Base-by-base conservation (phyloP, 2,329 filamentous ascomycete species). In the Sclerotinia trifoliorum region DNA sequence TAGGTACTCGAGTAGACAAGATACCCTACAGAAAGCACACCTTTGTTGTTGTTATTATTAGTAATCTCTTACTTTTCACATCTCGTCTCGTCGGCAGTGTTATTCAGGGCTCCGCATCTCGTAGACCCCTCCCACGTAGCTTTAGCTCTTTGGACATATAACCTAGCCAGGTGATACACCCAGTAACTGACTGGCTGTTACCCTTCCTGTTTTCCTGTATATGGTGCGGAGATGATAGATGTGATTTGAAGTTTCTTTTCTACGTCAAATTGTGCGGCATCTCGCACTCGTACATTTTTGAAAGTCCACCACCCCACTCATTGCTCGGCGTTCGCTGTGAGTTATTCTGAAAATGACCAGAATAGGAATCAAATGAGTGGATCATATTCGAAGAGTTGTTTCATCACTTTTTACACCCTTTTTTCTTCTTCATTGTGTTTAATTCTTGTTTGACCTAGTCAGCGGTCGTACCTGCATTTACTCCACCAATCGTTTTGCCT, bases 391-490 rank as follows among this genome's bases (percentile, higher is more conserved):
- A 62, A 62, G 29, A 51, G 49, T 51, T 51, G 60, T 62, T 62
- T 62, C 46, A 51, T 62, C 60, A 15, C 39, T 62, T 61, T 61
- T n/a, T 48, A 11, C 21, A 15, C 24, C 15, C 5, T 55, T 48
- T 48, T 35, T 35, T 48, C 32, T 57, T 35, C 42, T n/a, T 57
- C 24, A 29, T 17, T 49, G 7, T 46, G 26, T 42, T 57, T 56
- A 13, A 49, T 35, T 35, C 24, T 11, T 10, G 17, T 54, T 26
- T 39, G 29, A 32, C 46, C 42, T 65, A 44, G 44, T 66, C 54
- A 29, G 48, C 32, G 42, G 64, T 60, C 32, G 64, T 66, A 66
- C 64, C 64, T 66, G 64, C 64, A 66, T 66, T 66, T 66, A 51
- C 54, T 66, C 64, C 64, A 66, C 64, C 64, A 66, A 66, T 66